These are phyloP conservation scores for Uronychia setigera DNA, from an alignment of 73 alveolate species.

Conservation along the genomic window DNA sequence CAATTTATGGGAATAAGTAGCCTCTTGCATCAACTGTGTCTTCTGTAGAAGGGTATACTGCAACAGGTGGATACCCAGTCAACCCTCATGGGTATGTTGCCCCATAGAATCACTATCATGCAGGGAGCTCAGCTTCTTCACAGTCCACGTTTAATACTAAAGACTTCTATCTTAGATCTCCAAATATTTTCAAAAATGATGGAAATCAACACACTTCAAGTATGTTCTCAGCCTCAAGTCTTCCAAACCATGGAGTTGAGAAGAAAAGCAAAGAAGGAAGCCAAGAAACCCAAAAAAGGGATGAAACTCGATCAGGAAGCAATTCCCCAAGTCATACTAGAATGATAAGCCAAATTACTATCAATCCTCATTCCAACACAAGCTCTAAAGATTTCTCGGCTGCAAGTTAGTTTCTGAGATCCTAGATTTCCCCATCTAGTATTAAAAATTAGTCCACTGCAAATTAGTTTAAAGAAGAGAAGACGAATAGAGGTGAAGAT, in stretches of 20 bases:
- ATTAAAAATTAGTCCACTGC: neutral
- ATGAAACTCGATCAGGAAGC: conserved; percentile 26
- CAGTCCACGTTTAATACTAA: neutral
- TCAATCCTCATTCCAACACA: conserved; percentile 6
- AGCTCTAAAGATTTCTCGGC: conserved; percentile 28
- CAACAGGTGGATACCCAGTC: neutral
- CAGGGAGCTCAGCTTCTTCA: neutral
- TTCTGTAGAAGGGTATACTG: neutral
- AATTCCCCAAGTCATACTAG: conserved; percentile 38
- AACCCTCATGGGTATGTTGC: conserved; percentile 16
- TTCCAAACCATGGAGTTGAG: no score
- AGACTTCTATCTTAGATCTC: neutral
- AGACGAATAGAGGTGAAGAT: conserved; percentile 18
- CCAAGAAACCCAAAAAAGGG: conserved; percentile 6
- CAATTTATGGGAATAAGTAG: neutral
- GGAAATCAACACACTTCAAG: no score
- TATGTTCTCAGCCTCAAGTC: no score
- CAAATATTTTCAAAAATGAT: conserved; percentile 2
- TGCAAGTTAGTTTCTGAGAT: neutral
- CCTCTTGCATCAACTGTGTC: neutral
- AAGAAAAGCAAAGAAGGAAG: neutral
- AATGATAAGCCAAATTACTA: conserved; percentile 13
- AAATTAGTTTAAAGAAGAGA: conserved; percentile 17
- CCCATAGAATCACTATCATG: neutral
- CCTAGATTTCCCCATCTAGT: neutral